These are phyloP conservation scores for Diplodia sapinea DNA, from an alignment of 2,329 filamentous ascomycete species.

Conservation along the genomic window DNA sequence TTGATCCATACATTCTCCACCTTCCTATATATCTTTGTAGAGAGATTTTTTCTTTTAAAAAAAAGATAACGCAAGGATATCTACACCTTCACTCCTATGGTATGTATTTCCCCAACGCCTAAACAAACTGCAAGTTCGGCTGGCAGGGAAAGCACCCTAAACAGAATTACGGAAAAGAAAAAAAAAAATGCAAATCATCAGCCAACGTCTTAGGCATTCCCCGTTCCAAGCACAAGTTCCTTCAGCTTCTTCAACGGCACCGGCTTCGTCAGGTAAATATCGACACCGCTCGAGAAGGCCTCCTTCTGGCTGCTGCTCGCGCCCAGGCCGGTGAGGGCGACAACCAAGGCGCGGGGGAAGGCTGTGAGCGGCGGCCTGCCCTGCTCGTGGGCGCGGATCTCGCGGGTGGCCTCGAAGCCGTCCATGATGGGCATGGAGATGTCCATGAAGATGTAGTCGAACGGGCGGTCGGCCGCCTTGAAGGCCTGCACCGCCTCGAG, in stretches of 20 bases:
- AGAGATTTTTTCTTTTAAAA: no score
- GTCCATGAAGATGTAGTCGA: constrained; percentile 52
- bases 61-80: no score
- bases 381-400: constrained; percentile 44
- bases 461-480: constrained; percentile 38
- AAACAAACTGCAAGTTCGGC: no score
- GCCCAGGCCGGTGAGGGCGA: constrained; percentile 60
- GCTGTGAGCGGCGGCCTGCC: no score
- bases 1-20: no score
- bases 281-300: constrained; percentile 59
- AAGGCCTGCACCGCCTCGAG: constrained; percentile 44
- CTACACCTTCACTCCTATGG: no score
- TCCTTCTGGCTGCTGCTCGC: constrained; percentile 57
- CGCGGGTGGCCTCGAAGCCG: constrained; percentile 56
- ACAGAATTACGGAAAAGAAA: no score
- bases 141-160: no score
- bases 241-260: constrained; percentile 40
- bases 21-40: no score
- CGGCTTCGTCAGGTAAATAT: constrained; percentile 62
- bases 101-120: no score
- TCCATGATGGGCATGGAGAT: constrained; percentile 64
- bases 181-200: no score
- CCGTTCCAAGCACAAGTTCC: background rate
- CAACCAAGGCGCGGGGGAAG: constrained; percentile 44
- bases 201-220: no score